Conservation (phyloP, 352 stramenopile species). For the Pythium pyrilobum region DNA sequence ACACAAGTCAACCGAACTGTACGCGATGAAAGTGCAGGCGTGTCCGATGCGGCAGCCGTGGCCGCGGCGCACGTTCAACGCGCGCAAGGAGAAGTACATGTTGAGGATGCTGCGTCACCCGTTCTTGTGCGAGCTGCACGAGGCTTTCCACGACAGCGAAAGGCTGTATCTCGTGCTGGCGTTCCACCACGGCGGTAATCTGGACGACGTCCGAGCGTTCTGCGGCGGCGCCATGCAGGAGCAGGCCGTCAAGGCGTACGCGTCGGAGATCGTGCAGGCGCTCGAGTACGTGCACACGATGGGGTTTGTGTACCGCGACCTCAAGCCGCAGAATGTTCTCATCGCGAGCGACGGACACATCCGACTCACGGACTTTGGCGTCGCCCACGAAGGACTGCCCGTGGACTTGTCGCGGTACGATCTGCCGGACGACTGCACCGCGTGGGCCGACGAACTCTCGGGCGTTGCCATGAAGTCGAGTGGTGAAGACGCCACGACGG, state of each 20-base stretch:
- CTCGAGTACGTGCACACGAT: conserved; percentile 37
- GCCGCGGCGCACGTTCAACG: conserved; percentile 18
- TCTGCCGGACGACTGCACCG: background rate
- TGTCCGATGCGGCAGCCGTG: conserved; percentile 12
- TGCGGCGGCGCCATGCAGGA: conserved; percentile 13
- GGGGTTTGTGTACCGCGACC: conserved; percentile 43
- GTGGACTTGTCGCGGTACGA: conserved; percentile 3
- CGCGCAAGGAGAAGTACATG: conserved; percentile 23
- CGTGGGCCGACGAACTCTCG: background rate
- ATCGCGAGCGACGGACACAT: conserved; percentile 22
- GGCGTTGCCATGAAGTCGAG: background rate
- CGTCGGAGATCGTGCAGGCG: conserved; percentile 40
- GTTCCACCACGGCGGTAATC: conserved; percentile 24
- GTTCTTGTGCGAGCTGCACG: conserved; percentile 23
- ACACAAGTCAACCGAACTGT: conserved; percentile 13
- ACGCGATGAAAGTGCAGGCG: conserved; percentile 28
- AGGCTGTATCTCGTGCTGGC: conserved; percentile 24
- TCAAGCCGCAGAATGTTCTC: conserved; percentile 53
- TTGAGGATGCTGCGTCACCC: conserved; percentile 24
- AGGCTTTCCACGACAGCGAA: conserved; percentile 22
- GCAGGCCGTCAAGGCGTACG: conserved; percentile 40
- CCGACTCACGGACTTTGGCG: conserved; percentile 23
- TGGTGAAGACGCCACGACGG: background rate
- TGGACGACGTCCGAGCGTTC: conserved; percentile 19
- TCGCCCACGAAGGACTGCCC: conserved; percentile 17